Conservation (phyloP, 106 monocot genomes). For the Hemerocallis citrina region DNA sequence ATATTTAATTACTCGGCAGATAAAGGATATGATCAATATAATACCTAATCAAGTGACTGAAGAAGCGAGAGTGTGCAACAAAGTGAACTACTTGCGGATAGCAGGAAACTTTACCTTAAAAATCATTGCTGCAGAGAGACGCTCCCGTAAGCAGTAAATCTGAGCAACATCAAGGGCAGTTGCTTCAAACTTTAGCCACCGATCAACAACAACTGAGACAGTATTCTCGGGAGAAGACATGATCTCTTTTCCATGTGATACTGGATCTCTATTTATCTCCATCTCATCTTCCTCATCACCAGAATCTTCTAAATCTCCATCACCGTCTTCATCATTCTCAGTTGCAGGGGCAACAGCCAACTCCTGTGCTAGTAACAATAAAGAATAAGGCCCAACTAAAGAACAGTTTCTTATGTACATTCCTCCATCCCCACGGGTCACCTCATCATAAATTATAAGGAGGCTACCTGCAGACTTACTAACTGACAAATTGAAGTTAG, state of each 20-base stretch:
- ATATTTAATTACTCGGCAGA: too few species aligned
- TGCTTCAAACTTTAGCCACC: slow-evolving; percentile 75
- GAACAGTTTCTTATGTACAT: slow-evolving; percentile 73
- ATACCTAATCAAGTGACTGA: too few species aligned
- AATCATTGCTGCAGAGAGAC: slow-evolving; percentile 62
- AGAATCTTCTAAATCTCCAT: slow-evolving; percentile 37
- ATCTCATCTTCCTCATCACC: slow-evolving; percentile 48
- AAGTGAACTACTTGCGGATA: not conserved
- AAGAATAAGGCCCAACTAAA: slow-evolving; percentile 61
- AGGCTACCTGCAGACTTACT: slow-evolving; percentile 30
- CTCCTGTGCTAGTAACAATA: slow-evolving; percentile 66
- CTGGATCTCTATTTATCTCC: slow-evolving; percentile 17
- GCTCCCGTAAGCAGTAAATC: slow-evolving; percentile 89
- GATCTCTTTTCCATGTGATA: slow-evolving; percentile 35
- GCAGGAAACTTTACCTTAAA: slow-evolving; percentile 50
- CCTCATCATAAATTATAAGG: slow-evolving; percentile 84
- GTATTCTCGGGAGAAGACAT: slow-evolving; percentile 88
- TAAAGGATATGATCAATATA: too few species aligned
- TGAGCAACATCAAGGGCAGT: slow-evolving; percentile 93
- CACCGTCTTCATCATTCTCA: slow-evolving; percentile 29
- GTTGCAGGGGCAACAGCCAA: slow-evolving; percentile 77
- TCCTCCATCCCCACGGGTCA: slow-evolving; percentile 72
- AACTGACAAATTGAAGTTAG: slow-evolving; percentile 53
- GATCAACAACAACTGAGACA: slow-evolving; percentile 69
- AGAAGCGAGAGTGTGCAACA: not conserved